Conservation (phyloP, 2,329 filamentous ascomycete genomes). For the Xylaria sp. region DNA sequence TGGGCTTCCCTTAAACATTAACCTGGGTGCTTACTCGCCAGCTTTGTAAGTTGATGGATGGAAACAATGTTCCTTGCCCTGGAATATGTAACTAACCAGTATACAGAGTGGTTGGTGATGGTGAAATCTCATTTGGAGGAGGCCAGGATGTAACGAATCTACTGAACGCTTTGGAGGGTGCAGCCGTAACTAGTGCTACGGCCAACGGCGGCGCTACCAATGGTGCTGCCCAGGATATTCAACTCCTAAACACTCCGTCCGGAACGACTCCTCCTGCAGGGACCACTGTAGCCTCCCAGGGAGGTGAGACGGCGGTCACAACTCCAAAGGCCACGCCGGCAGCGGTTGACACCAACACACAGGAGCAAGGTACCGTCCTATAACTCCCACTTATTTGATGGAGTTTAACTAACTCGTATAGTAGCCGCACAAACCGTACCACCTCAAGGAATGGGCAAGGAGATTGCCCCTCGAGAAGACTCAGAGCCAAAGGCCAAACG, state of each 20-base stretch:
- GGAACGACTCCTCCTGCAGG: constrained; percentile 4
- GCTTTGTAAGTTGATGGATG: constrained; percentile 44
- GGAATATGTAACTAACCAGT: constrained; percentile 26
- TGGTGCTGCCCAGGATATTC: constrained; percentile 17
- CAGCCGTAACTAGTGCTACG: constrained; percentile 44
- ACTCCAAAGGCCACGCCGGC: constrained; percentile 6
- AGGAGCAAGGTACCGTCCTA: constrained; percentile 44
- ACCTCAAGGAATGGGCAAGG: constrained; percentile 56
- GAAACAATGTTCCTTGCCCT: neutral
- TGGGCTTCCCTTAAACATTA: constrained; percentile 50
- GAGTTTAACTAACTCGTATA: constrained; percentile 10
- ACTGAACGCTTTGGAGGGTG: constrained; percentile 54
- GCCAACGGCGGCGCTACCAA: constrained; percentile 31
- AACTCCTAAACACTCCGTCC: constrained; percentile 2
- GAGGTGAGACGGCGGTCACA: neutral
- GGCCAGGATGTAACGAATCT: constrained; percentile 51
- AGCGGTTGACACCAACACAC: constrained; percentile 42
- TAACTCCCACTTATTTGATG: neutral
- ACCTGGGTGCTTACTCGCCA: constrained; percentile 52
- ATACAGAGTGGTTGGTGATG: constrained; percentile 45
- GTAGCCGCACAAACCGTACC: constrained; percentile 49
- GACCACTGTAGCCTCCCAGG: constrained; percentile 6
- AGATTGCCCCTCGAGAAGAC: constrained; percentile 50
- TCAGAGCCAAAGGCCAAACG: constrained; percentile 42
- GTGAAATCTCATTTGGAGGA: constrained; percentile 46